Evolutionary conservation across 345 rosid species (phyloP).

Genomic region (Atalantia buxifolia): DNA sequence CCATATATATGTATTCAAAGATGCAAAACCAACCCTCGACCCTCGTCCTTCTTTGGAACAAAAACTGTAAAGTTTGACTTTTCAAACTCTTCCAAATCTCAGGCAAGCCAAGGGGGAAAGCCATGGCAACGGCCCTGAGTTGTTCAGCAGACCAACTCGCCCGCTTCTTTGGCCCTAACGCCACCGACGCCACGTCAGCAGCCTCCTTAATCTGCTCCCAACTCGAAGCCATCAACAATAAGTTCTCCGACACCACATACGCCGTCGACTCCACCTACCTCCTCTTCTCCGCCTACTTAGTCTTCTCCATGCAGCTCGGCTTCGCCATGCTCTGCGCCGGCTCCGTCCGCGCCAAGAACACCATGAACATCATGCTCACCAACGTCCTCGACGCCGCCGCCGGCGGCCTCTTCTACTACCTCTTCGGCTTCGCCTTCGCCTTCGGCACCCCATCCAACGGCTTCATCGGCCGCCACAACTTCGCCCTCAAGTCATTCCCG

Average conservation of each 20-base stretch:
- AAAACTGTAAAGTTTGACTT: not conserved
- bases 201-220: constrained; percentile 62
- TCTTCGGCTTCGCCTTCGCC: constrained; percentile 91
- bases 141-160: constrained; percentile 49
- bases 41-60: too few species aligned
- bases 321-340: constrained; percentile 99
- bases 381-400: constrained; percentile 92
- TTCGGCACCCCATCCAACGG: constrained; percentile 74
- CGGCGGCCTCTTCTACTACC: constrained; percentile 84
- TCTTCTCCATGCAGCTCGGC: constrained; percentile 91
- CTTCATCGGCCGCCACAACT: constrained; percentile 75
- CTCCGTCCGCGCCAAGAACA: constrained; percentile 86
- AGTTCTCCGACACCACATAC: constrained; percentile 48
- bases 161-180: constrained; percentile 51
- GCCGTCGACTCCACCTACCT: constrained; percentile 85
- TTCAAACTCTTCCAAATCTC: not conserved
- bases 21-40: not conserved
- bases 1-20: not conserved
- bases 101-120: too few species aligned
- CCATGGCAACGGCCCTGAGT: constrained; percentile 10
- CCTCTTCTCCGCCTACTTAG: constrained; percentile 90
- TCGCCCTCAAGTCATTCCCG: constrained; percentile 51
- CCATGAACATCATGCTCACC: constrained; percentile 96
- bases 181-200: constrained; percentile 45
- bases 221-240: constrained; percentile 20